These are phyloP conservation scores for Penicillium griseofulvum DNA, from an alignment of 2,329 filamentous ascomycete genomes.

Conservation along the genomic window DNA sequence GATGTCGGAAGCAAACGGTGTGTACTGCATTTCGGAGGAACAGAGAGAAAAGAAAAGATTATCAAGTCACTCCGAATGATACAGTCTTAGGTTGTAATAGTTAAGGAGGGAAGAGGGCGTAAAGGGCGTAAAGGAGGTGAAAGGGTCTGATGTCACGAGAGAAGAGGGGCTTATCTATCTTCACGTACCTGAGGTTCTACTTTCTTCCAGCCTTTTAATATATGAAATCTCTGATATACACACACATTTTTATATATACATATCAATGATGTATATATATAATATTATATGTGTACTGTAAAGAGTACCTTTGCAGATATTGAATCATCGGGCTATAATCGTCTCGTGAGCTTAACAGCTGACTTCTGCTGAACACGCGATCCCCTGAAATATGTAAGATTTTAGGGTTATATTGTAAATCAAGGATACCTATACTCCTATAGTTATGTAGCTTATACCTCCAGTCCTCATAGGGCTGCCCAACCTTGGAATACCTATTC, in stretches of 20 bases:
- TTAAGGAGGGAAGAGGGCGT: not conserved
- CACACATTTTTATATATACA: too few species aligned
- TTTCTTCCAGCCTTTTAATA: too few species aligned
- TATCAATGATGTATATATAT: not conserved
- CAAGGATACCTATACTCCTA: too few species aligned
- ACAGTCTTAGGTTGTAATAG: not conserved
- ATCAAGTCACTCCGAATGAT: not conserved
- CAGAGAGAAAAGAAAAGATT: not conserved
- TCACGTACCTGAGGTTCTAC: not conserved
- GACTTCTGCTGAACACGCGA: not conserved
- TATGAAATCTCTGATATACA: too few species aligned
- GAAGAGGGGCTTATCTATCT: not conserved
- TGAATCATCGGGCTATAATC: not conserved
- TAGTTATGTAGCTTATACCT: too few species aligned
- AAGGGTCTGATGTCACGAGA: not conserved
- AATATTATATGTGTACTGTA: too few species aligned
- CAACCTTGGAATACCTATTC: not conserved
- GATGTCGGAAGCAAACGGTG: slow-evolving; percentile 88
- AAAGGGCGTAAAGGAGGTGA: not conserved
- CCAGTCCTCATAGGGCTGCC: not conserved
- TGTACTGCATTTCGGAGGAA: slow-evolving; percentile 62
- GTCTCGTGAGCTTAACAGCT: not conserved
- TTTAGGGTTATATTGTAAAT: not conserved
- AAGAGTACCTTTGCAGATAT: not conserved
- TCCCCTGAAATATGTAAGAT: not conserved